Evolutionary conservation across 768 basidiomycete genomes (phyloP), one percentile per base, ranked within the genome.

Genomic region (Tricholoma matsutake): DNA sequence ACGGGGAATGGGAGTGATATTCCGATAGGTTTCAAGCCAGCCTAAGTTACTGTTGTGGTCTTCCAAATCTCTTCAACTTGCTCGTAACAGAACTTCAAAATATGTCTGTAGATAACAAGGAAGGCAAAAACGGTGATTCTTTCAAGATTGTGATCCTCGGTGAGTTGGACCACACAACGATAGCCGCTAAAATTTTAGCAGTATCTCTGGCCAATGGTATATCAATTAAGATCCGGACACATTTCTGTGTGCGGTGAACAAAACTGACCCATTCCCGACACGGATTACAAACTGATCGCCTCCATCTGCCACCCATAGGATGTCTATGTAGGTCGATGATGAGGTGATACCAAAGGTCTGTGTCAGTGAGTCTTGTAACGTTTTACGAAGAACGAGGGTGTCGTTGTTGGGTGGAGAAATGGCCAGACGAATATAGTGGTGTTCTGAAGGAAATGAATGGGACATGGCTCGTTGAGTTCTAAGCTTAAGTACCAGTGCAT

Each of bases 341-440:
- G 73, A 73, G 3, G 83, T 81, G 41, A 79, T 61, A 3, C 88
- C 88, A 63, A 87, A 87, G 8, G 78, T 74, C 65, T 84, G 81
- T 7, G 74, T 57, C 41, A 89, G 73, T 0, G 81, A 77, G 29
- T 86, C 82, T 65, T 86, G 84, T 20, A 90, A 68, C 2, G 76
- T 60, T 69, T 84, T 87, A 18, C 87, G 74, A 28, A 88, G 65
- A 45, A 71, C 71, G 6, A 87, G 73, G 16, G 69, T 73, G 28
- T 86, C 83, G 22, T 69, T 22, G 18, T 67, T 71, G 0, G 76
- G 63, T 0, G 82, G 82, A 0, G 68, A 64, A 29, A 84, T 62
- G 4, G 77, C 66, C 57, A 85, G 72, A 25, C 77, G 79, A 56
- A 85, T 71, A 65, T 84, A 85, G 62, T 83, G 81, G 59, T 78